These are phyloP conservation scores for Hericium rajendrae DNA, from an alignment of 768 basidiomycete species.

Conservation along the genomic window DNA sequence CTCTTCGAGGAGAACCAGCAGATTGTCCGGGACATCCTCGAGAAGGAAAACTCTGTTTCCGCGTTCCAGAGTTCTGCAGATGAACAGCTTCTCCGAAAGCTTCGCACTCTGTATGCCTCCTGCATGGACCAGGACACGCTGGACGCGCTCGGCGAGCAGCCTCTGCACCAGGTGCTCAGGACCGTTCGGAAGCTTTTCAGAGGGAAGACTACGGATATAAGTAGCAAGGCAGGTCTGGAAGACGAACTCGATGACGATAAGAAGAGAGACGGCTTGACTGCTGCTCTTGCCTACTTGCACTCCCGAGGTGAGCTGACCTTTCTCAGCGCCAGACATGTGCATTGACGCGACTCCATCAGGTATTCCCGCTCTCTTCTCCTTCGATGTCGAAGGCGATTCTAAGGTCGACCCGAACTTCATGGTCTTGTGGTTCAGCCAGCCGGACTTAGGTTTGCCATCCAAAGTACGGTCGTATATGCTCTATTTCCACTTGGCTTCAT, in stretches of 20 bases:
- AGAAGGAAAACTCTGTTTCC: slow-evolving; percentile 27
- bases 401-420: slow-evolving; percentile 81
- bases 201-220: slow-evolving; percentile 36
- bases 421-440: slow-evolving; percentile 79
- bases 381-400: slow-evolving; percentile 81
- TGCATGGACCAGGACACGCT: slow-evolving; percentile 77
- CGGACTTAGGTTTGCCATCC: slow-evolving; percentile 72
- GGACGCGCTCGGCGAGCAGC: slow-evolving; percentile 61
- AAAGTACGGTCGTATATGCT: slow-evolving; percentile 41
- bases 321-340: too few relatives aligned
- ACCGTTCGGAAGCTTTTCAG: slow-evolving; percentile 52
- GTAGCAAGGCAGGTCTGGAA: slow-evolving; percentile 4
- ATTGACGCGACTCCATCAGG: slow-evolving; percentile 31
- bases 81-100: slow-evolving; percentile 53
- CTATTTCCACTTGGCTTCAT: background rate
- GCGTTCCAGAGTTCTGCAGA: slow-evolving; percentile 21
- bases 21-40: slow-evolving; percentile 64
- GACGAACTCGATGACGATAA: slow-evolving; percentile 16
- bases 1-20: slow-evolving; percentile 70
- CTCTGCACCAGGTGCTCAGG: slow-evolving; percentile 58
- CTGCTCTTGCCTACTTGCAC: slow-evolving; percentile 78
- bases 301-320: slow-evolving; percentile 49
- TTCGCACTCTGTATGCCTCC: slow-evolving; percentile 64
- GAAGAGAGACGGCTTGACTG: slow-evolving; percentile 56
- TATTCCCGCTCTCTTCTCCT: slow-evolving; percentile 68